Percentiles rank a stretch among this genome's conserved stretches.
phyloP scores from a whole-genome alignment of 2,329 filamentous ascomycete genomes.

The Pseudocercospora macadamiae region DNA sequence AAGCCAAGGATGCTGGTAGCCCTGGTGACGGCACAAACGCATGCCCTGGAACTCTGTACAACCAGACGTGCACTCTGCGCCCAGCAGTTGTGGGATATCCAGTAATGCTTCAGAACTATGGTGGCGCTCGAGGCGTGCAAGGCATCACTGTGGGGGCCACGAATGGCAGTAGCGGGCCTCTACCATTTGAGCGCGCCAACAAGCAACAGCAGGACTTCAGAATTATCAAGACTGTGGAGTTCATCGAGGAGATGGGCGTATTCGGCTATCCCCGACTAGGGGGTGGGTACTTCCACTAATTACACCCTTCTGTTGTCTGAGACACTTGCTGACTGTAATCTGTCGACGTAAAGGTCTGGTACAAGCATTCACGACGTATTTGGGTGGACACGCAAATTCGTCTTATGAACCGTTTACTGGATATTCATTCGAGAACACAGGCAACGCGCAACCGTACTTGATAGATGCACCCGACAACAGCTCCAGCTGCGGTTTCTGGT shows the following conservation, averaged over 20 bases:
- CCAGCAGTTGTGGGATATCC: constrained; percentile 9
- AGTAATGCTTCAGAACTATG: neutral
- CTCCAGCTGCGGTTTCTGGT: neutral
- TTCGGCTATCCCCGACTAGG: neutral
- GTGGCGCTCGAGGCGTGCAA: neutral
- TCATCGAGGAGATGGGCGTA: neutral
- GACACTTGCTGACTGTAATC: neutral
- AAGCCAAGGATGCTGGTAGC: neutral
- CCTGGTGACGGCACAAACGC: no score
- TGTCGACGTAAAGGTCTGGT: constrained; percentile 11
- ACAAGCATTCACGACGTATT: constrained; percentile 15
- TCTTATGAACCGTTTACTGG: neutral
- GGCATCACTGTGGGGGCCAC: neutral
- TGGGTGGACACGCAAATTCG: constrained; percentile 15
- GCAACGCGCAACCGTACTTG: neutral
- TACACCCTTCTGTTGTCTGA: neutral
- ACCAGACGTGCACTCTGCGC: neutral
- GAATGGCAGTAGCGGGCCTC: neutral
- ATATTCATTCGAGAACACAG: neutral
- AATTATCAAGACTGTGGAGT: neutral
- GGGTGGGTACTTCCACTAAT: neutral
- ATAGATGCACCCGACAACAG: neutral
- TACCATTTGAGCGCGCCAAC: neutral
- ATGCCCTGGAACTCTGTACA: constrained; percentile 1
- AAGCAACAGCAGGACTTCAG: neutral